These are phyloP conservation scores for Fraxinus sp. DNA, from an alignment of 305 asterid species.

Conservation along the genomic window DNA sequence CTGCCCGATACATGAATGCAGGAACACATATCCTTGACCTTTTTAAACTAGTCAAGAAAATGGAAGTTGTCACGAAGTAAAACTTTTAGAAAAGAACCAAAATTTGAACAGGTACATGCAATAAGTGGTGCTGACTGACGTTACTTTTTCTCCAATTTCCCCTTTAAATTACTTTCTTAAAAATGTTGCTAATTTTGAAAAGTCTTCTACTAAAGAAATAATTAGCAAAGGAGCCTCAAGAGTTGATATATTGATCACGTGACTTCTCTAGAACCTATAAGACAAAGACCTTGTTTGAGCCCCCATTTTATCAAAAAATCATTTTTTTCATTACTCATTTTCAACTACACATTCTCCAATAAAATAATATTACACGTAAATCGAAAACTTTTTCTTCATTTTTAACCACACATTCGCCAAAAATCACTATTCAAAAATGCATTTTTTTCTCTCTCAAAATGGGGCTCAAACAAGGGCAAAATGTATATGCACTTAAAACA, in stretches of 20 bases:
- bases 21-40: neutral
- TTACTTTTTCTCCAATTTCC: neutral
- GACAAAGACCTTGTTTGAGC: neutral
- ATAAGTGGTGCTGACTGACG: neutral
- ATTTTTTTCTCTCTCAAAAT: too few relatives aligned
- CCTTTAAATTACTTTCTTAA: neutral
- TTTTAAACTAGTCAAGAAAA: neutral
- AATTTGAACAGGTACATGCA: neutral
- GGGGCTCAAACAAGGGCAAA: neutral
- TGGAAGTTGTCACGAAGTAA: neutral
- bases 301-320: neutral
- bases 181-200: neutral
- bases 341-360: neutral
- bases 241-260: neutral
- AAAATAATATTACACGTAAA: neutral
- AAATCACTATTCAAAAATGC: too few relatives aligned
- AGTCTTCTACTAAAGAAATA: neutral
- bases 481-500: neutral
- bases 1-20: neutral
- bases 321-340: neutral
- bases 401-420: neutral
- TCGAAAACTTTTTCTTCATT: neutral
- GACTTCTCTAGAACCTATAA: neutral
- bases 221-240: neutral
- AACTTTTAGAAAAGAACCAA: neutral